These are phyloP conservation scores for Hibiscus trionum DNA, from an alignment of 345 rosid species.

Conservation along the genomic window DNA sequence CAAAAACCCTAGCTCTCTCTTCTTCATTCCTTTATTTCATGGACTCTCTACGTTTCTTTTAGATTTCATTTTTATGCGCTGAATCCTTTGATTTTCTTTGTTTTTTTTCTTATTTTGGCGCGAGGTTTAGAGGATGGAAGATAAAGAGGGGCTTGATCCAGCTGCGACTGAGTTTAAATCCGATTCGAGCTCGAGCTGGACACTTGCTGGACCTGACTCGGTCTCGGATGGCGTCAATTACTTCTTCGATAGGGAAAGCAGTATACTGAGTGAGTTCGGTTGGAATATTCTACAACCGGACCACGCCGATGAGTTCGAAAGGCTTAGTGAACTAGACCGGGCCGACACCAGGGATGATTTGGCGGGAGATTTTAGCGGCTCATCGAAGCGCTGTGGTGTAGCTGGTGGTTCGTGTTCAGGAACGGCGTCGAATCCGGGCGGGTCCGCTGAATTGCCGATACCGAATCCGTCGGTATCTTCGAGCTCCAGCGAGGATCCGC, in stretches of 20 bases:
- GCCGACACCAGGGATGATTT: slow-evolving; percentile 16
- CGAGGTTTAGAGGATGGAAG: slow-evolving; percentile 15
- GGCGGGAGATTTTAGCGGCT: slow-evolving; percentile 16
- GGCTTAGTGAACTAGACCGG: not conserved
- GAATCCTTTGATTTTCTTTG: not conserved
- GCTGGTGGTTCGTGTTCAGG: slow-evolving; percentile 6
- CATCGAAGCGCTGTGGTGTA: slow-evolving; percentile 1
- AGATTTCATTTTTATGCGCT: not conserved
- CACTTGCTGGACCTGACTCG: slow-evolving; percentile 19
- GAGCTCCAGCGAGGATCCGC: slow-evolving; percentile 78
- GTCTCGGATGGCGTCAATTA: slow-evolving; percentile 38
- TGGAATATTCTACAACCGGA: slow-evolving; percentile 44
- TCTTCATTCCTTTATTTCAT: not conserved
- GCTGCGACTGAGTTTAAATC: slow-evolving; percentile 20
- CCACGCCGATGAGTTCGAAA: slow-evolving; percentile 1
- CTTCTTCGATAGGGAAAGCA: slow-evolving; percentile 46
- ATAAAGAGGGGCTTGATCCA: slow-evolving; percentile 40
- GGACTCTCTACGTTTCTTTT: not conserved
- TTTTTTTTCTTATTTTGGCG: not conserved
- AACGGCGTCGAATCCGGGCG: slow-evolving; percentile 1
- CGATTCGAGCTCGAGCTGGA: slow-evolving; percentile 33
- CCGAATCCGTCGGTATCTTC: slow-evolving; percentile 70
- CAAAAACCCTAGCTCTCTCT: slow-evolving; percentile 48
- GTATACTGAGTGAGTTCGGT: slow-evolving; percentile 51
- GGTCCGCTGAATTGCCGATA: slow-evolving; percentile 36